phyloP scores from a whole-genome alignment of 495 filamentous ascomycete species.

The Talaromyces thailandensis region DNA sequence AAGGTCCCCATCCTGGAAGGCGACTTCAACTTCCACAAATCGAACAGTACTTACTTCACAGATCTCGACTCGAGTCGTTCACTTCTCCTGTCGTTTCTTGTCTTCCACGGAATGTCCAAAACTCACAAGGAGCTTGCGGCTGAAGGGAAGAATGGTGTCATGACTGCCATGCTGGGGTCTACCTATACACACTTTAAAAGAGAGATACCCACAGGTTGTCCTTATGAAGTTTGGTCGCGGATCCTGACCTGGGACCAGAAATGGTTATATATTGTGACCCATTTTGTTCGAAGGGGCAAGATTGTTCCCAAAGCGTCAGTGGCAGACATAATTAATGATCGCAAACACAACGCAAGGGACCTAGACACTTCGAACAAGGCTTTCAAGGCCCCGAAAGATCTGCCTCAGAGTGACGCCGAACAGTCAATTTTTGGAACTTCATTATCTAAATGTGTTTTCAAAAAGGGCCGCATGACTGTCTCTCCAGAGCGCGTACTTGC shows the following conservation, averaged over 20 bases:
- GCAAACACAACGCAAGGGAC: background rate
- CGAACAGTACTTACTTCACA: constrained; percentile 54
- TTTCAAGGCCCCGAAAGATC: background rate
- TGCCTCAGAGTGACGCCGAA: constrained; percentile 29
- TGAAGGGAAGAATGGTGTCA: constrained; percentile 20
- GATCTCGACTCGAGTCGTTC: constrained; percentile 52
- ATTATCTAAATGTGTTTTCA: constrained; percentile 69
- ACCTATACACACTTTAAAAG: constrained; percentile 44
- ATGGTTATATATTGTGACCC: constrained; percentile 59
- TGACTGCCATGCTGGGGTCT: constrained; percentile 37
- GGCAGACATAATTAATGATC: background rate
- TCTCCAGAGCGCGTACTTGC: constrained; percentile 58
- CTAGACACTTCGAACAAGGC: background rate
- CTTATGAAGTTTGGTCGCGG: constrained; percentile 51
- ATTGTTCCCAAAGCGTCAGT: constrained; percentile 11
- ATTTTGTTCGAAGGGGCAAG: constrained; percentile 52
- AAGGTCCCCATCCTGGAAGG: constrained; percentile 20
- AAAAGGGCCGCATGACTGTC: constrained; percentile 64
- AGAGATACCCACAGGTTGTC: constrained; percentile 46
- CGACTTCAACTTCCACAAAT: constrained; percentile 50
- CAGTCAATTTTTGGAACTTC: constrained; percentile 39
- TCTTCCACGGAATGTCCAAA: constrained; percentile 33
- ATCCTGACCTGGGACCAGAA: constrained; percentile 56
- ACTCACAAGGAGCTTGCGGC: constrained; percentile 10
- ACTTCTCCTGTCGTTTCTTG: constrained; percentile 38